Evolutionary conservation across 2,329 filamentous ascomycete species (phyloP), one percentile per base, ranked within the genome.

Genomic region (Nothopassalora personata): DNA sequence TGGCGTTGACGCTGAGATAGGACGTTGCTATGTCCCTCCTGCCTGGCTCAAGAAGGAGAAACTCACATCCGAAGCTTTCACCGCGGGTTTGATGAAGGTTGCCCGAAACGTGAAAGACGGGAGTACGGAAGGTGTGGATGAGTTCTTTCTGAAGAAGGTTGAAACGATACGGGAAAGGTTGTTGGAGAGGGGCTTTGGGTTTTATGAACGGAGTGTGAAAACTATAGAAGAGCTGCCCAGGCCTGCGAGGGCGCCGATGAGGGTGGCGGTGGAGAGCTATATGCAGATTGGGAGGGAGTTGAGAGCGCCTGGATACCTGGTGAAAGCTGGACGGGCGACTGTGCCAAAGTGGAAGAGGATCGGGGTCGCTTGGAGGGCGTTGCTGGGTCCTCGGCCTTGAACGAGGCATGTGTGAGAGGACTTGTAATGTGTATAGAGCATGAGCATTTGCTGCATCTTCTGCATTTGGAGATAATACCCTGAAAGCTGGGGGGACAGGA

Each of bases 241-340:
- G 0, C 81, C 86, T 66, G 84, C 83, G 0, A 78, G 83, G 63
- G 85, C 82, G 0, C 84, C 86, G 0, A 83, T 90, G 69, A 77
- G 85, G 11, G 86, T 89, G 5, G 86, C 86, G 0, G 85, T 90
- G 0, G 86, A 90, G 71, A 89, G 86, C 63, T 90, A 90, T 68
- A 87, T 90, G 83, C 86, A 89, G 70, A 90, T 90, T 69, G 87
- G 86, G 13, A 74, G 85, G 46, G 83, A 86, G n/a, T 68, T 89
- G 28, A 73, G 76, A 56, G 75, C 80, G 57, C 71, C 76, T 19
- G 74, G 76, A 8, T 78, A 77, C 60, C 64, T 70, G 31, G 72
- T 79, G 4, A 79, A 76, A 58, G 74, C 72, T 36, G 77, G 77
- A 5, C 34, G 66, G 49, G 78, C 78, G 13, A 80, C 78, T 15